phyloP scores from a whole-genome alignment of 257 asterid genomes.

The Scutellaria baicalensis region DNA sequence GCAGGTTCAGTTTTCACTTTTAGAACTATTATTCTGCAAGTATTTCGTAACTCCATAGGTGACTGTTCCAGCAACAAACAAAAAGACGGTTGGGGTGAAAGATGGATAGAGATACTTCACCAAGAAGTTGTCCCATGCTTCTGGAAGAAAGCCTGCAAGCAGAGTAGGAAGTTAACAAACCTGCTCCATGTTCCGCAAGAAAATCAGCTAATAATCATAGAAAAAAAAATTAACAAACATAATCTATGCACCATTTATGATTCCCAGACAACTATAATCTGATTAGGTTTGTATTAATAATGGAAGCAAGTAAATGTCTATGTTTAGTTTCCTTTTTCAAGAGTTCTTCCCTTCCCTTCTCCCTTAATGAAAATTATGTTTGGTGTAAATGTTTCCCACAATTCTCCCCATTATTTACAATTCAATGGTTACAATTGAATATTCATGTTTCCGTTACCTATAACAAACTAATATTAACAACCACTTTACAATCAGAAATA shows the following conservation, averaged over 20 bases:
- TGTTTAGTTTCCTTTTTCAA: not conserved
- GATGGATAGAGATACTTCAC: conserved; percentile 85
- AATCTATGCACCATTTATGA: not conserved
- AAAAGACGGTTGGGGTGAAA: conserved; percentile 87
- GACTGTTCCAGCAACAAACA: conserved; percentile 85
- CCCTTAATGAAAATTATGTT: not conserved
- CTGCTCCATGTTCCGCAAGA: not conserved
- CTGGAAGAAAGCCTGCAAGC: conserved; percentile 84
- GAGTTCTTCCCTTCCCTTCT: not conserved
- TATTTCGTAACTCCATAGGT: conserved; percentile 74
- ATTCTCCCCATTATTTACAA: not conserved
- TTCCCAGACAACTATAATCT: not conserved
- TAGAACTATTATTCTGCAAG: conserved; percentile 58
- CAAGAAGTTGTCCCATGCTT: conserved; percentile 69
- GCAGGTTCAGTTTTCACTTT: conserved; percentile 28
- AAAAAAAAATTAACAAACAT: not conserved
- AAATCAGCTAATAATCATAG: not conserved
- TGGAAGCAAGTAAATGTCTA: not conserved
- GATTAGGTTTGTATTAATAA: not conserved
- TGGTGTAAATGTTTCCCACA: not conserved
- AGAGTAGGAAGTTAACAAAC: not conserved
- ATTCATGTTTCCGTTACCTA: not conserved
- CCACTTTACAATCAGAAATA: not conserved
- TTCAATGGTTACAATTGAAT: not conserved
- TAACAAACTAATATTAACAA: not conserved